These are phyloP conservation scores for Tympanopsis confertula DNA, from an alignment of 2,329 filamentous ascomycete species.

Conservation along the genomic window DNA sequence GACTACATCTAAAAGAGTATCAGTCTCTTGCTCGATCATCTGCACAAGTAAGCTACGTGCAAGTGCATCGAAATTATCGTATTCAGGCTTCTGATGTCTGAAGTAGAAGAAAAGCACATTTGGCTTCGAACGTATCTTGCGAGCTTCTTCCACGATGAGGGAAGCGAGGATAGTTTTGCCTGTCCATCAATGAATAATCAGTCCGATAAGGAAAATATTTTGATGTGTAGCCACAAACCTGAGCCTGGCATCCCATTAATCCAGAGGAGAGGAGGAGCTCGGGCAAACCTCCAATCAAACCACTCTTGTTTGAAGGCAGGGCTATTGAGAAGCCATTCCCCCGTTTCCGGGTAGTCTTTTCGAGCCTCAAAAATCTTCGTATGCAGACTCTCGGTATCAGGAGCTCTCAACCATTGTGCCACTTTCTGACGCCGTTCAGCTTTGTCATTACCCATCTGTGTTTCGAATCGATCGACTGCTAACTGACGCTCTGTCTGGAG, in stretches of 20 bases:
- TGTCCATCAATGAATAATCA: constrained; percentile 5
- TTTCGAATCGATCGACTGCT: constrained; percentile 2
- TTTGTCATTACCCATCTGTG: constrained; percentile 1
- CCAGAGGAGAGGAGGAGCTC: constrained; percentile 10
- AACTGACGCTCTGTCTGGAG: constrained; percentile 3
- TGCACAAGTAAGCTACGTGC: constrained; percentile 6
- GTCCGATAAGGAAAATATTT: background rate
- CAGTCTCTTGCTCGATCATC: constrained; percentile 4
- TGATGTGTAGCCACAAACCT: constrained; percentile 7
- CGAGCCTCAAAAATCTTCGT: constrained; percentile 3
- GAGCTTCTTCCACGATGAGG: constrained; percentile 13
- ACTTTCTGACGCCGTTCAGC: constrained; percentile 3
- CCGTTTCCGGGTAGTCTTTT: constrained; percentile 6
- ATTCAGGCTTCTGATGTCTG: constrained; percentile 10
- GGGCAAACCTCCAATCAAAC: constrained; percentile 7
- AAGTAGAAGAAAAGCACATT: constrained; percentile 18
- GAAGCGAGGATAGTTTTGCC: constrained; percentile 21
- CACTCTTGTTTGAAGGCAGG: constrained; percentile 7
- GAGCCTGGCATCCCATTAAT: constrained; percentile 13
- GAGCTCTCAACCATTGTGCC: constrained; percentile 4
- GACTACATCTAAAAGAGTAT: too few species aligned
- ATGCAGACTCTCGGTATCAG: constrained; percentile 4
- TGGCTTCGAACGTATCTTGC: constrained; percentile 4
- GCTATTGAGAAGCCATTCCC: constrained; percentile 10
- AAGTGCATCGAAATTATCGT: constrained; percentile 12